Evolutionary conservation across 73 alveolate species (phyloP).

Genomic region (Paramecium caudatum): DNA sequence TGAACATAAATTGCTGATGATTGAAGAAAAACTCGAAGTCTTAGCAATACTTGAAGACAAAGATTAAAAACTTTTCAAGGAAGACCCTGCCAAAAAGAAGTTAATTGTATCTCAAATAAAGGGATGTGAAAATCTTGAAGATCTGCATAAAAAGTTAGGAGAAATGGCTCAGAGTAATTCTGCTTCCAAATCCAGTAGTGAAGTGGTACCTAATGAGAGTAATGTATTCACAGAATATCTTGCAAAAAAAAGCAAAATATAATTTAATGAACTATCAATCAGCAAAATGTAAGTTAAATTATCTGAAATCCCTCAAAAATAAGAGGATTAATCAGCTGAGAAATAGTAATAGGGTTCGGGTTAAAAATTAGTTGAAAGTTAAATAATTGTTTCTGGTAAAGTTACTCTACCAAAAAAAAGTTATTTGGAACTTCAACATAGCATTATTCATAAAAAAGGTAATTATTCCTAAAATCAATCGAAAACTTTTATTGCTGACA

Average conservation of each 20-base stretch:
- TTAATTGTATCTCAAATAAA: constrained; percentile 30
- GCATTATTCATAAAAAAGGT: not conserved
- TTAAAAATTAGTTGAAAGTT: constrained; percentile 49
- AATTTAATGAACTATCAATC: constrained; percentile 14
- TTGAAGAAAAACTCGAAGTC: constrained; percentile 47
- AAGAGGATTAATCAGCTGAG: not conserved
- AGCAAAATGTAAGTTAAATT: constrained; percentile 47
- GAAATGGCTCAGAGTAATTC: constrained; percentile 14
- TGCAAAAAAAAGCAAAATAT: constrained; percentile 38
- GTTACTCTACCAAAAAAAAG: constrained; percentile 23
- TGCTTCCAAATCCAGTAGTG: not conserved
- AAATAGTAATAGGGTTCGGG: not conserved
- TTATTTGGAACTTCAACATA: not conserved
- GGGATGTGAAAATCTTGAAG: constrained; percentile 53
- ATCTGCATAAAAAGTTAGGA: constrained; percentile 27
- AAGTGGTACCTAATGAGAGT: not conserved
- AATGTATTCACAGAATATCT: not conserved
- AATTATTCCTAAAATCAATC: not conserved
- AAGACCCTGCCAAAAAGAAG: constrained; percentile 15
- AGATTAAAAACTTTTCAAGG: constrained; percentile 21
- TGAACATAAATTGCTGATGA: constrained; percentile 45
- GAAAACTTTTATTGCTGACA: not conserved
- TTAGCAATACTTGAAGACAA: constrained; percentile 14
- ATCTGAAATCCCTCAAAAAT: not conserved
- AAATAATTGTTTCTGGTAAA: constrained; percentile 7